Evolutionary conservation across 192 early-diverging fungal genomes (phyloP).

Genomic region (Rhizophagus prolifer): DNA sequence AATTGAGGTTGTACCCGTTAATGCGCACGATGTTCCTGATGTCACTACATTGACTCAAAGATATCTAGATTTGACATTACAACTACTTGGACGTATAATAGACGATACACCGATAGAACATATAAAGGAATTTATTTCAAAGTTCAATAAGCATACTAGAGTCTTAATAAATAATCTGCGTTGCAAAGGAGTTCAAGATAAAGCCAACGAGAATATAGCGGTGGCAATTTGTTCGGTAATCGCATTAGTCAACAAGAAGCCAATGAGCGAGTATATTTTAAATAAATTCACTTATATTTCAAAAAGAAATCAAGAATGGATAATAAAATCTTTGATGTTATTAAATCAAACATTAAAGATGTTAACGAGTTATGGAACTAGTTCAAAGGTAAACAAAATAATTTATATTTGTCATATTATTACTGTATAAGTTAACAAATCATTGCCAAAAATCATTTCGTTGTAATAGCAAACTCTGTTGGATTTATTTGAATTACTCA

Average conservation of each 20-base stretch:
- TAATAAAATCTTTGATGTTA: not conserved
- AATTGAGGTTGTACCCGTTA: not conserved
- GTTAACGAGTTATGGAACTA: not conserved
- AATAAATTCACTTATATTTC: not conserved
- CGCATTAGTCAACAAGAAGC: not conserved
- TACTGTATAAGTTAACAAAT: not conserved
- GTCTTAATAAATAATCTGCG: not conserved
- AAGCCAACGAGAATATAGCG: not conserved
- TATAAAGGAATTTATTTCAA: not conserved
- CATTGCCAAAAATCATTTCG: not conserved
- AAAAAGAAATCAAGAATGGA: not conserved
- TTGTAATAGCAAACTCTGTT: not conserved
- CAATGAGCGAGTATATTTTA: not conserved
- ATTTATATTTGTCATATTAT: not conserved
- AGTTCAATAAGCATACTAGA: not conserved
- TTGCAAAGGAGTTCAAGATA: not conserved
- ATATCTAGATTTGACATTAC: not conserved
- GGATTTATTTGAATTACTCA: not conserved
- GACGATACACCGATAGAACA: not conserved
- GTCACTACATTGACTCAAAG: not conserved
- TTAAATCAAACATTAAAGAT: not conserved
- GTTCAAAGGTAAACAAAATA: not conserved
- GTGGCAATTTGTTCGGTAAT: not conserved
- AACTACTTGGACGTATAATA: not conserved
- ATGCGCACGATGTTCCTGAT: not conserved